Conservation (phyloP, 306 rosid species). For the Dicorynia guianensis region DNA sequence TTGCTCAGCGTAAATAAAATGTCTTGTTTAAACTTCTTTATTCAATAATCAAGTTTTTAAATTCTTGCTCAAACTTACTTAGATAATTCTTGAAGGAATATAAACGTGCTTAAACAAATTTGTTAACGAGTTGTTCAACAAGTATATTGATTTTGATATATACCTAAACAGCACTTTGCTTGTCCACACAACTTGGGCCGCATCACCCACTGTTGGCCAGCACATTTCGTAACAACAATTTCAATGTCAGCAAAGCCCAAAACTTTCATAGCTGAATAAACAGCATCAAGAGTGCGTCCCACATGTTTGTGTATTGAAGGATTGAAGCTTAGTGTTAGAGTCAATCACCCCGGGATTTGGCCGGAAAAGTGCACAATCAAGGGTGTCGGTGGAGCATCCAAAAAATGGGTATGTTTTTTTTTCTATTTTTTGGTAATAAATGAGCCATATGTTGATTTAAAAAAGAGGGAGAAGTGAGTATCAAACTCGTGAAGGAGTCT, state of each 20-base stretch:
- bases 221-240: conserved; percentile 67
- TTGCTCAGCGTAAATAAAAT: too few species aligned
- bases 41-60: too few species aligned
- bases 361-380: conserved; percentile 69
- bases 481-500: too few species aligned
- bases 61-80: too few species aligned
- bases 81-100: too few species aligned
- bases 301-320: conserved; percentile 69
- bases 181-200: conserved; percentile 55
- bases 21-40: too few species aligned
- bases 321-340: conserved; percentile 46
- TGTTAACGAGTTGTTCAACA: too few species aligned
- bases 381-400: conserved; percentile 51
- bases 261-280: conserved; percentile 55
- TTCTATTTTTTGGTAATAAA: too few species aligned
- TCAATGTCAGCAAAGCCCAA: conserved; percentile 59
- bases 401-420: conserved; percentile 80
- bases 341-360: conserved; percentile 61
- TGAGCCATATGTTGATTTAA: too few species aligned
- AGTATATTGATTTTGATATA: too few species aligned
- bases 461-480: too few species aligned
- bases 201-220: conserved; percentile 65
- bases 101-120: too few species aligned
- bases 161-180: conserved; percentile 35
- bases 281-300: conserved; percentile 81